Evolutionary conservation across 2,329 filamentous ascomycete genomes (phyloP).

Genomic region (Neospermospora avenae): DNA sequence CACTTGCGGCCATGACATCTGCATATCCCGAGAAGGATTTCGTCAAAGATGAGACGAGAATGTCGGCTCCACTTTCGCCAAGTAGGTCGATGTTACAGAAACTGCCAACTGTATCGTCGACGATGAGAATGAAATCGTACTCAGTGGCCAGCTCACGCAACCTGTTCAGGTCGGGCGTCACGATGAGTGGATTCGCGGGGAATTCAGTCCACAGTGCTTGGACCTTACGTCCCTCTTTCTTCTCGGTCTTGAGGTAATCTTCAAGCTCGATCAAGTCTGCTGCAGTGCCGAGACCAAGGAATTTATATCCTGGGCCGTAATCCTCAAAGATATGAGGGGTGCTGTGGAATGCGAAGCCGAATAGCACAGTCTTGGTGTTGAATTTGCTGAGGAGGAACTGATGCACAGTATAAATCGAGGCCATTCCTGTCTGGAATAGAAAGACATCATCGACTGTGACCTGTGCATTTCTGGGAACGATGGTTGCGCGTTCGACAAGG

Average conservation of each 20-base stretch:
- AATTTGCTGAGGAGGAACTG: slow-evolving; percentile 38
- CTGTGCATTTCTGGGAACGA: slow-evolving; percentile 10
- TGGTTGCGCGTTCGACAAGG: slow-evolving; percentile 40
- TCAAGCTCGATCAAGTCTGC: slow-evolving; percentile 45
- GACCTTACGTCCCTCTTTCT: slow-evolving; percentile 36
- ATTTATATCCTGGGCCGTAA: slow-evolving; percentile 40
- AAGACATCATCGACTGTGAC: slow-evolving; percentile 44
- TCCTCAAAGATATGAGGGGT: slow-evolving; percentile 48
- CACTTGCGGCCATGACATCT: slow-evolving; percentile 52
- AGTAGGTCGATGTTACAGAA: slow-evolving; percentile 45
- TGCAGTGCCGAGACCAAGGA: slow-evolving; percentile 45
- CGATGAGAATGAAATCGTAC: slow-evolving; percentile 33
- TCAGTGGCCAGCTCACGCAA: slow-evolving; percentile 41
- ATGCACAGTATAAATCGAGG: slow-evolving; percentile 45
- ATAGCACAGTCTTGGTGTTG: slow-evolving; percentile 39
- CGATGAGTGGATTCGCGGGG: slow-evolving; percentile 45
- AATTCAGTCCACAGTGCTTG: slow-evolving; percentile 50
- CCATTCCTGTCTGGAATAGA: slow-evolving; percentile 54
- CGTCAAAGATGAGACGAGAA: slow-evolving; percentile 52
- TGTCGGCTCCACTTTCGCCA: slow-evolving; percentile 40
- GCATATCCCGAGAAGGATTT: slow-evolving; percentile 57
- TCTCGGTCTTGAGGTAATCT: slow-evolving; percentile 39
- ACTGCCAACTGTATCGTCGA: slow-evolving; percentile 39
- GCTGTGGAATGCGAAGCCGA: slow-evolving; percentile 52
- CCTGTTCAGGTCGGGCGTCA: slow-evolving; percentile 40